Evolutionary conservation across 495 filamentous ascomycete species (phyloP), one percentile per base, ranked within the genome.

Genomic region (Lophium mytilinum): DNA sequence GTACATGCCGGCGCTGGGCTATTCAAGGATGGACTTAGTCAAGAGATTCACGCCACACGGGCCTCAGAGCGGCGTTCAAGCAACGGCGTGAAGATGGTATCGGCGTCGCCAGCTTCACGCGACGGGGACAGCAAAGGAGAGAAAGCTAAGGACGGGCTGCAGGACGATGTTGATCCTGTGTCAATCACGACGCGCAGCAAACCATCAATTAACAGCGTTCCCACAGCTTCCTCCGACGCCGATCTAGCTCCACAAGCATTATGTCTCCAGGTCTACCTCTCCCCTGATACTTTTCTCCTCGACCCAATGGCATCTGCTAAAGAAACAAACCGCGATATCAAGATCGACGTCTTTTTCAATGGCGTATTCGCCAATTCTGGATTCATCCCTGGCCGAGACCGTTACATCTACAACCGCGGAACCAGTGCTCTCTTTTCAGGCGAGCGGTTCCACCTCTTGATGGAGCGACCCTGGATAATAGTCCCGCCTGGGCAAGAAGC

Each of bases 281-380:
- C 56, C 10, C 15, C 61, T 8, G 51, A 62, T 37, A 55, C 67
- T 1, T 71, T 70, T 55, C 43, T 64, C 11, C 42, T 14, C 0
- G 53, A 46, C 48, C 37, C 52, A n/a, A 45, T 49, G 1, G 21
- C 41, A 12, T 18, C 34, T 10, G 21, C 4, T 3, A 55, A 45
- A 11, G 3, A 30, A 3, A 30, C 24, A 30, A 18, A 48, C 0
- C 63, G 62, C 36, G 67, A 72, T 43, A 35, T 74, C 35, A 72
- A 70, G 50, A 65, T 79, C 42, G 72, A 74, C 17, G 68, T 77
- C 18, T 75, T 72, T 60, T 60, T 75, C 58, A 78, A 79, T 53
- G 76, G 76, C 19, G 55, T 71, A 5, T 60, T 77, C 3, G 61
- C 60, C 3, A 60, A 46, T 9, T 69, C 69, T n/a, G 51, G 56